Percentiles rank a stretch among this genome's conserved stretches.
These are phyloP conservation scores for Pseudocercospora cruenta DNA, from an alignment of 2,329 filamentous ascomycete species.

Conservation along the genomic window DNA sequence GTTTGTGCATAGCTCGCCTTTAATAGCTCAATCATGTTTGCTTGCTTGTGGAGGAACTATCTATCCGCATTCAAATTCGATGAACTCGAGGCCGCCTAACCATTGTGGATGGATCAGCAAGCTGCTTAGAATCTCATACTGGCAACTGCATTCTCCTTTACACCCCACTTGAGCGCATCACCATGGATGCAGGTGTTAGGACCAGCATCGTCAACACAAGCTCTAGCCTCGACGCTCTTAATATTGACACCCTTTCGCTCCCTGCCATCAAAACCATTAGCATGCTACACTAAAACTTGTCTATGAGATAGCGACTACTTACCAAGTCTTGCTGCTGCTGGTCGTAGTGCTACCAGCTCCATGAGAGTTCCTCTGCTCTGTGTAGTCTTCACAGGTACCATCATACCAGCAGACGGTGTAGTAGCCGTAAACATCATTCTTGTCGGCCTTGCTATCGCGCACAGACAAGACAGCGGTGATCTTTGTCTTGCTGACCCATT, in stretches of 20 bases:
- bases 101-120: too few species aligned
- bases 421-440: background rate
- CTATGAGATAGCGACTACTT: background rate
- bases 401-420: conserved; percentile 4
- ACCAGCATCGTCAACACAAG: conserved; percentile 1
- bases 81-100: too few species aligned
- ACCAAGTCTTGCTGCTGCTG: background rate
- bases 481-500: conserved; percentile 3
- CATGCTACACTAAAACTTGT: too few species aligned
- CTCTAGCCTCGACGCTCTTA: background rate
- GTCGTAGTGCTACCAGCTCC: background rate
- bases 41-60: too few species aligned
- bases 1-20: too few species aligned
- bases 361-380: background rate
- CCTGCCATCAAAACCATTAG: background rate
- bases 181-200: background rate
- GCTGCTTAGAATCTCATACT: conserved; percentile 4
- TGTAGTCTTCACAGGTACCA: background rate
- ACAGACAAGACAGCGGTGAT: conserved; percentile 1
- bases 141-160: background rate
- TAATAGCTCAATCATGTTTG: too few species aligned
- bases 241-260: background rate
- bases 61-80: too few species aligned
- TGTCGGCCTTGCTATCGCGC: background rate
- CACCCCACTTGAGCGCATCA: background rate